Base-by-base conservation (phyloP, 768 basidiomycete genomes). In the Boletus rubropictus region DNA sequence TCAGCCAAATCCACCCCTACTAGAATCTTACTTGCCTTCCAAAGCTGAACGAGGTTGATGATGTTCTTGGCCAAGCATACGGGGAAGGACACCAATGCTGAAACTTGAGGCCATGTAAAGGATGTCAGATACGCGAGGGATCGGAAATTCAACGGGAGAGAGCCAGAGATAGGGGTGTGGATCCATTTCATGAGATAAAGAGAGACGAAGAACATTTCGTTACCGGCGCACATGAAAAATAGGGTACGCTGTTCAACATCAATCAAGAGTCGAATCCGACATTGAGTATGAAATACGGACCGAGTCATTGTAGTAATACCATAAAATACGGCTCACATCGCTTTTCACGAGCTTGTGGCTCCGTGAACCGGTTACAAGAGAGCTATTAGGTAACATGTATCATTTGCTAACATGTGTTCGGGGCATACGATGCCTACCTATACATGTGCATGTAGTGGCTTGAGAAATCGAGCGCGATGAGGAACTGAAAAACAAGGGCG, bases 401-500 rank as follows among this genome's bases (percentile, higher is more conserved):
- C 40, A 58, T 49, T 38, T 8, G 10, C 10, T 7, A 12, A 11
- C 22, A 31, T 5, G 10, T 17, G 20, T 7, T 18, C 25, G 22
- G 18, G 7, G 12, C 18, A 10, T 10, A 22, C 3, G 5, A 31
- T 17, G 20, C 40, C 56, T 58, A 94, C 95, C 95, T 96, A 68
- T 97, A 96, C 96, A 98, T 99, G 67, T 98, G 96, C 82, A 98
- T 97, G 70, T 98, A 98, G 69, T 98, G 96, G 56, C 91, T 95
- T 58, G 88, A 86, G 65, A 99, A 99, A 66, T 99, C 96, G 48
- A 99, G 80, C 1, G 94, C 82, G 68, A 99, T 99, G 51, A 99
- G 80, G 71, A 89, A 86, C 68, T 96, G 92, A 74, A 99, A 97
- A 41, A 83, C 59, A 28, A 95, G 71, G 3, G 94, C 88, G 52